Evolutionary conservation across 225 moss, liverwort and hornwort genomes (phyloP).

Genomic region (Physcomitrellopsis africana): DNA sequence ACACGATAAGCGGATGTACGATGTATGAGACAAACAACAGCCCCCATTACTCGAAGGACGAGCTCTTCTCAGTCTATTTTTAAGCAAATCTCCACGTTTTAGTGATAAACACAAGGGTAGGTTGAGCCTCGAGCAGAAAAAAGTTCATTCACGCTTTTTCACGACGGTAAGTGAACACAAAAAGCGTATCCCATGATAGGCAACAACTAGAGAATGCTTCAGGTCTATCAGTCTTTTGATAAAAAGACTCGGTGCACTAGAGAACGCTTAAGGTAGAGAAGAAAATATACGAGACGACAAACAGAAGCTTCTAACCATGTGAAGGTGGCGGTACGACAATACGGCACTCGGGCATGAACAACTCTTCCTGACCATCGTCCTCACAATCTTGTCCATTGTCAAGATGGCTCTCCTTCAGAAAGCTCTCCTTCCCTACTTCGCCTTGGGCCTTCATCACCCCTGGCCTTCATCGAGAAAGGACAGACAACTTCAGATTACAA

Average conservation of each 20-base stretch:
- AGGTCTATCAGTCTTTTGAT: not conserved
- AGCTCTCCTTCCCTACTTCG: conserved; percentile 32
- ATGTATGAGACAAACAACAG: not conserved
- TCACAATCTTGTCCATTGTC: conserved; percentile 43
- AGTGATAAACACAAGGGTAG: not conserved
- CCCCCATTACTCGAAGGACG: conserved; percentile 10
- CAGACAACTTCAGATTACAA: conserved; percentile 16
- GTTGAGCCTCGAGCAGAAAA: conserved; percentile 9
- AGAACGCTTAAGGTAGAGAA: too few relatives aligned
- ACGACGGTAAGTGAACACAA: not conserved
- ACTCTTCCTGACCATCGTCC: conserved; percentile 32
- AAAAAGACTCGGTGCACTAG: conserved; percentile 18
- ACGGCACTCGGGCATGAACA: conserved; percentile 45
- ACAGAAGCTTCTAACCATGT: conserved; percentile 46
- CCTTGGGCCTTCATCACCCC: conserved; percentile 39
- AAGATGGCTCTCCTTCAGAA: conserved; percentile 31
- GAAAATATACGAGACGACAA: not conserved
- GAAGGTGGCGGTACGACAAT: conserved; percentile 55
- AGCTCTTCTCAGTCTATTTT: conserved; percentile 10
- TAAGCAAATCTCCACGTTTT: conserved; percentile 5
- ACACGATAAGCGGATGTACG: conserved; percentile 5
- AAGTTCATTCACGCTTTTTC: too few relatives aligned
- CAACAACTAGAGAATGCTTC: conserved; percentile 1
- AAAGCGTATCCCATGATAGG: not conserved
- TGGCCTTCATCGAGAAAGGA: conserved; percentile 25